Conservation (phyloP, 208 protist genomes). For the Leishmania aethiopica region DNA sequence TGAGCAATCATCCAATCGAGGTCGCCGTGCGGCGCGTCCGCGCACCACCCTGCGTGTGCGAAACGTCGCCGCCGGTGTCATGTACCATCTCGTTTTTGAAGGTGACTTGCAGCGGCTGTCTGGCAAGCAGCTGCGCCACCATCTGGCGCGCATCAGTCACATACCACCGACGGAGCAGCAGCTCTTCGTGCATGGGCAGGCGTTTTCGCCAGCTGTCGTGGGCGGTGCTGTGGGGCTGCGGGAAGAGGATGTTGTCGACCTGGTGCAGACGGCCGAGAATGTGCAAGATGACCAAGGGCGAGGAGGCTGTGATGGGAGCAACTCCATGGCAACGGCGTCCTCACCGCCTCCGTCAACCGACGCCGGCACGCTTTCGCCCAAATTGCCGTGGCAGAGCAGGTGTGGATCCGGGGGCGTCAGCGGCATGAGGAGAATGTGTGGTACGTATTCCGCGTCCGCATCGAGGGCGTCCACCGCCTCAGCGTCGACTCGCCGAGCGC, state of each 20-base stretch:
- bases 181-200: constrained; percentile 26
- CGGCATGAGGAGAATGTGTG: not conserved
- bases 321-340: constrained; percentile 6
- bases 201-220: not conserved
- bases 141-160: constrained; percentile 54
- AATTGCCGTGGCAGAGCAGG: not conserved
- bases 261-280: not conserved
- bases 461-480: constrained; percentile 18
- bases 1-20: not conserved
- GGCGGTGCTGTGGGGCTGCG: constrained; percentile 22
- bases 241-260: constrained; percentile 21
- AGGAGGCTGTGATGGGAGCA: not conserved
- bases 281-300: not conserved
- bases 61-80: constrained; percentile 40
- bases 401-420: not conserved
- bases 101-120: constrained; percentile 51
- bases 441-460: not conserved
- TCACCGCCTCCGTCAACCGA: constrained; percentile 22
- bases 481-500: constrained; percentile 19
- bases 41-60: constrained; percentile 51
- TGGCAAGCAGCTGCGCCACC: constrained; percentile 38
- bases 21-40: not conserved
- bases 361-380: constrained; percentile 11
- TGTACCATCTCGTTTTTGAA: constrained; percentile 74
- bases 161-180: constrained; percentile 38